Conservation (phyloP, 805 yeast species). For the Sugiyamaella boreocaroliniensis region DNA sequence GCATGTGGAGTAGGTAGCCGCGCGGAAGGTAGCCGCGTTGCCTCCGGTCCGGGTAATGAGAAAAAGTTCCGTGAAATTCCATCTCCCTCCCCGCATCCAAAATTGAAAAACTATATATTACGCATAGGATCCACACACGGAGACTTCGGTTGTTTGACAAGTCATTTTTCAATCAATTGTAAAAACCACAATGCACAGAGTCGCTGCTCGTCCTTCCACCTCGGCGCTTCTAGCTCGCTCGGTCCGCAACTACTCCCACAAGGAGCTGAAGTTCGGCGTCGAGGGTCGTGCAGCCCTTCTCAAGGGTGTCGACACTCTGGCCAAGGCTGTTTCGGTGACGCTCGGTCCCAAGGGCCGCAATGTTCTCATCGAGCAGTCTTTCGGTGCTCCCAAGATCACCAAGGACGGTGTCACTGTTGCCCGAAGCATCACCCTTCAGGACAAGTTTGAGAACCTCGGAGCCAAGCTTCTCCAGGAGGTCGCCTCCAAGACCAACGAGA, state of each 20-base stretch:
- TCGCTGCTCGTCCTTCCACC: conserved; percentile 16
- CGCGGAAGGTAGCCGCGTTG: neutral
- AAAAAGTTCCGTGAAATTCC: neutral
- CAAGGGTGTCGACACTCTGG: conserved; percentile 89
- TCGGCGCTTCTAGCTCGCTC: conserved; percentile 12
- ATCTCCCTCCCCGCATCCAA: neutral
- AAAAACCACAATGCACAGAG: conserved; percentile 19
- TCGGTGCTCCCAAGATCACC: conserved; percentile 96
- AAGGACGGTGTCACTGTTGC: conserved; percentile 99
- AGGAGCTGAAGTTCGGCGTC: conserved; percentile 93
- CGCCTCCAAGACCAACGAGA: conserved; percentile 93
- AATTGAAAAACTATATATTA: neutral
- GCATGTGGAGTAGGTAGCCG: neutral
- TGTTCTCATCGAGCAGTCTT: conserved; percentile 92
- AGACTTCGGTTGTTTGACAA: neutral
- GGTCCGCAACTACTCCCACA: conserved; percentile 48
- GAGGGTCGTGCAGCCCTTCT: conserved; percentile 94
- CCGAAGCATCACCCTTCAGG: conserved; percentile 68
- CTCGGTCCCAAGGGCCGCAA: conserved; percentile 98
- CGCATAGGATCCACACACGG: neutral
- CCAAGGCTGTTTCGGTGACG: conserved; percentile 94
- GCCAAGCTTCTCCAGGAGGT: conserved; percentile 94
- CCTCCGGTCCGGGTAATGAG: neutral
- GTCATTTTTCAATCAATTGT: neutral
- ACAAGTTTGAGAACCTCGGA: conserved; percentile 94